Percentiles rank a stretch among this genome's conserved stretches.
These are phyloP conservation scores for Globisporangium spiculum DNA, from an alignment of 352 stramenopile species.

Conservation along the genomic window DNA sequence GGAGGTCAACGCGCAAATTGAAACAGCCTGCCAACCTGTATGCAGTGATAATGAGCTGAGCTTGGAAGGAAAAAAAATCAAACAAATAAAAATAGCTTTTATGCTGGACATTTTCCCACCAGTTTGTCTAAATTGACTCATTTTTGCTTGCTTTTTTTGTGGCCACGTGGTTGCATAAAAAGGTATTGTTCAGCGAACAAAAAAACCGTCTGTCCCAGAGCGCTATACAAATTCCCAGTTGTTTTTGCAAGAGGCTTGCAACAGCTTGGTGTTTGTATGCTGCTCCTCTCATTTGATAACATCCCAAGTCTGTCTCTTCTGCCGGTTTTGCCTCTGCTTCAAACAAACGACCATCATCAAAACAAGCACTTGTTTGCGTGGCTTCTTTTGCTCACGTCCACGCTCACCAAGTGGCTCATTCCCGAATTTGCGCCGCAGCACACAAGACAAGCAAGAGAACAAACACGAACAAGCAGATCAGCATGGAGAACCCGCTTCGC, in stretches of 20 bases:
- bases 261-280: background rate
- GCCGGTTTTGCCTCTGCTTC: conserved; percentile 7
- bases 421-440: conserved; percentile 11
- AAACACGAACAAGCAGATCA: conserved; percentile 3
- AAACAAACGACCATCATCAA: conserved; percentile 6
- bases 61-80: too few relatives aligned
- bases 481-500: conserved; percentile 37
- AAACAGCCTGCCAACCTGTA: too few relatives aligned
- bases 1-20: too few relatives aligned
- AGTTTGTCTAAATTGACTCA: background rate
- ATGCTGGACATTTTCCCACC: too few relatives aligned
- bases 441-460: background rate
- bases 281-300: background rate
- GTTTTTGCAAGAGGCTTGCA: background rate
- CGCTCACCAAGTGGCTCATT: conserved; percentile 13
- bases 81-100: too few relatives aligned
- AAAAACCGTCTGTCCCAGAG: background rate
- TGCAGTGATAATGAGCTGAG: too few relatives aligned
- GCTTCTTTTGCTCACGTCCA: background rate
- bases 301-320: conserved; percentile 14
- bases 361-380: background rate
- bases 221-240: background rate
- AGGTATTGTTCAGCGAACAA: background rate
- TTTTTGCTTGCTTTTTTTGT: background rate
- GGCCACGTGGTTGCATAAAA: background rate